Conservation (phyloP, 768 basidiomycete species). For the Panaeolus papilionaceus region DNA sequence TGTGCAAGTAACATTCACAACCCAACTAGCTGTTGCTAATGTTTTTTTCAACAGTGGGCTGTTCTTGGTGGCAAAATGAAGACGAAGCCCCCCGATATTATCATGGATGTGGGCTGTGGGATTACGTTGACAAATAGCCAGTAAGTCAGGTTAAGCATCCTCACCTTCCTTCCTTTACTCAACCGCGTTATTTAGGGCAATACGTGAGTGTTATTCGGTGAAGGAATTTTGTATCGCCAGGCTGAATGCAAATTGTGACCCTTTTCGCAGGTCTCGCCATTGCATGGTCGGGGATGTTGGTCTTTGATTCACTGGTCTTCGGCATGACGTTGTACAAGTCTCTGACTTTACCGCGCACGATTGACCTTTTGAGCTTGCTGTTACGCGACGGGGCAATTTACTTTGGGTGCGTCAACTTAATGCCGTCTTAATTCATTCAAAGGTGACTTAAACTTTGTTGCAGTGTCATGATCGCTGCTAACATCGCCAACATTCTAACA, state of each 20-base stretch:
- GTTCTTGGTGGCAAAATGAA: slow-evolving; percentile 29
- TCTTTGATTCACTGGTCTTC: slow-evolving; percentile 48
- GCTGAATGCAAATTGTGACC: neutral
- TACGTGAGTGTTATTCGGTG: slow-evolving; percentile 27
- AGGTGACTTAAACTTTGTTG: neutral
- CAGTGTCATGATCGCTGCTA: slow-evolving; percentile 44
- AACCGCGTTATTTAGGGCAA: slow-evolving; percentile 24
- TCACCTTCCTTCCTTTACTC: neutral
- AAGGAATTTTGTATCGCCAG: neutral
- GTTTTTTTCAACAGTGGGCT: slow-evolving; percentile 30
- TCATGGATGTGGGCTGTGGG: slow-evolving; percentile 32
- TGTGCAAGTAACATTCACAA: slow-evolving; percentile 33
- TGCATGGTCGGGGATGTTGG: slow-evolving; percentile 46
- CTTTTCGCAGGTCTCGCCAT: slow-evolving; percentile 34
- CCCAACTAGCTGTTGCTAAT: neutral
- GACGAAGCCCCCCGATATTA: slow-evolving; percentile 20
- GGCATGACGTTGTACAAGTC: slow-evolving; percentile 48
- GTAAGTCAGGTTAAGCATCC: slow-evolving; percentile 27
- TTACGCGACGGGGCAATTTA: slow-evolving; percentile 50
- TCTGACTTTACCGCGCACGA: slow-evolving; percentile 30
- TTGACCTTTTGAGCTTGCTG: slow-evolving; percentile 38
- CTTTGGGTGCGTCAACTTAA: slow-evolving; percentile 36
- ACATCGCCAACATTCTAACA: slow-evolving; percentile 43
- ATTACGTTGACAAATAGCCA: slow-evolving; percentile 26
- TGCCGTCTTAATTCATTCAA: neutral